Conservation (phyloP, 2,329 filamentous ascomycete species). For the Tolypocladium inflatum region DNA sequence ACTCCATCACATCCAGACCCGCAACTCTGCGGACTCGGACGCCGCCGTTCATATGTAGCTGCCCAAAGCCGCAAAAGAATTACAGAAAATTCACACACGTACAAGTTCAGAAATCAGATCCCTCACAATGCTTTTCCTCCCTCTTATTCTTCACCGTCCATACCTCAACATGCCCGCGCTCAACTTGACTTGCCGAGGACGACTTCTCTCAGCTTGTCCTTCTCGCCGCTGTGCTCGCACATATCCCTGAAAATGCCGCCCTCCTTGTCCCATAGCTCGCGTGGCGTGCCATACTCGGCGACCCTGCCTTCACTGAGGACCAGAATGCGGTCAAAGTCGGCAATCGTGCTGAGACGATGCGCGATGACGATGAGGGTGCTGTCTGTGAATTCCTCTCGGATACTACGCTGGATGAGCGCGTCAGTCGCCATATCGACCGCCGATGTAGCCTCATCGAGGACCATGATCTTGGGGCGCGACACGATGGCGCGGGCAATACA, state of each 20-base stretch:
- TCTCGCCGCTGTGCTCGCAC: constrained; percentile 53
- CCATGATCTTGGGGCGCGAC: constrained; percentile 63
- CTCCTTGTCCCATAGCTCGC: constrained; percentile 47
- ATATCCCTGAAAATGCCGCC: constrained; percentile 50
- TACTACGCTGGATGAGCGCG: constrained; percentile 61
- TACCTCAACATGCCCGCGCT: neutral
- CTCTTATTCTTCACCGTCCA: neutral
- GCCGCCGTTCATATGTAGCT: neutral
- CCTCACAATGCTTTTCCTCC: neutral
- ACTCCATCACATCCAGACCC: neutral
- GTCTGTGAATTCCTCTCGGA: constrained; percentile 61
- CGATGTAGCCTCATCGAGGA: constrained; percentile 71
- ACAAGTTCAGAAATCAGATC: neutral
- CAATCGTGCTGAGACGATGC: constrained; percentile 66
- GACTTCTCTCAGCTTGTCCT: constrained; percentile 38
- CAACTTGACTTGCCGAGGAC: constrained; percentile 21
- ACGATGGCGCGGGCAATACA: constrained; percentile 68
- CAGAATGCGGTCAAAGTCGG: constrained; percentile 65
- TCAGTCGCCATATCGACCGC: constrained; percentile 74
- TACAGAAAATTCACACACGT: neutral
- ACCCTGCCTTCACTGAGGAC: constrained; percentile 60
- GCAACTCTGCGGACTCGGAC: neutral
- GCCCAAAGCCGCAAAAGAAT: neutral
- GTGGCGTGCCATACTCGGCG: constrained; percentile 57
- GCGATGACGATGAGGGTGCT: constrained; percentile 66